A percentile compares a stretch with the other conserved stretches of the same genome.
Conservation (phyloP, 495 filamentous ascomycete genomes). For the Aspergillus nanangensis region DNA sequence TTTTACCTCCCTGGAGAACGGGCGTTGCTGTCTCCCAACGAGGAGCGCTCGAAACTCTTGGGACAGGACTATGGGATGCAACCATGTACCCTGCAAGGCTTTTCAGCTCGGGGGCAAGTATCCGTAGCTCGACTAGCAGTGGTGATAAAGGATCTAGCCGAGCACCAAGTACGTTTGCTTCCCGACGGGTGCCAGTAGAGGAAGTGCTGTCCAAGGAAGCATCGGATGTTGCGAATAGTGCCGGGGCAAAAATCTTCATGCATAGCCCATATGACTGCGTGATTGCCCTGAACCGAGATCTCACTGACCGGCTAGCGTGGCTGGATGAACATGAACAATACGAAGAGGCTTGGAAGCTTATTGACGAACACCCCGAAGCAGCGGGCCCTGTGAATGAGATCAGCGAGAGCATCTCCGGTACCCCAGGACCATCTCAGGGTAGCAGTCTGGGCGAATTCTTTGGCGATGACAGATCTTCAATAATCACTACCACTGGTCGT, state of each 20-base stretch:
- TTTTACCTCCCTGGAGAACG: conserved; percentile 69
- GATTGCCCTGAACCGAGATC: conserved; percentile 77
- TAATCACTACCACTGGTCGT: conserved; percentile 41
- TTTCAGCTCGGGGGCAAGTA: conserved; percentile 82
- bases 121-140: conserved; percentile 66
- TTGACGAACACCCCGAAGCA: conserved; percentile 73
- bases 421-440: conserved; percentile 47
- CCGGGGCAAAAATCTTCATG: conserved; percentile 89
- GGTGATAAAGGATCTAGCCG: conserved; percentile 47
- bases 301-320: conserved; percentile 81
- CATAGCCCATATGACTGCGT: conserved; percentile 96
- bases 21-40: conserved; percentile 55
- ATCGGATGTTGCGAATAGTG: conserved; percentile 45
- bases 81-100: conserved; percentile 78
- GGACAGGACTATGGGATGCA: conserved; percentile 68
- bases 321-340: conserved; percentile 73
- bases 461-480: conserved; percentile 66
- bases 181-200: conserved; percentile 24
- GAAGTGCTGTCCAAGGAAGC: conserved; percentile 34
- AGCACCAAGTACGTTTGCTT: conserved; percentile 37
- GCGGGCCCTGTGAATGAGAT: conserved; percentile 25
- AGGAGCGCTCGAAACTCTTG: conserved; percentile 63
- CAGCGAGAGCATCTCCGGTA: conserved; percentile 53
- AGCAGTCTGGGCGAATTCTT: conserved; percentile 77
- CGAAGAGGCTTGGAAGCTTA: conserved; percentile 78